A percentile compares a stretch with the other conserved stretches of the same genome.
These are phyloP conservation scores for Zygosaccharomyces pseudobailii DNA, from an alignment of 1,139 yeast species.

Conservation along the genomic window DNA sequence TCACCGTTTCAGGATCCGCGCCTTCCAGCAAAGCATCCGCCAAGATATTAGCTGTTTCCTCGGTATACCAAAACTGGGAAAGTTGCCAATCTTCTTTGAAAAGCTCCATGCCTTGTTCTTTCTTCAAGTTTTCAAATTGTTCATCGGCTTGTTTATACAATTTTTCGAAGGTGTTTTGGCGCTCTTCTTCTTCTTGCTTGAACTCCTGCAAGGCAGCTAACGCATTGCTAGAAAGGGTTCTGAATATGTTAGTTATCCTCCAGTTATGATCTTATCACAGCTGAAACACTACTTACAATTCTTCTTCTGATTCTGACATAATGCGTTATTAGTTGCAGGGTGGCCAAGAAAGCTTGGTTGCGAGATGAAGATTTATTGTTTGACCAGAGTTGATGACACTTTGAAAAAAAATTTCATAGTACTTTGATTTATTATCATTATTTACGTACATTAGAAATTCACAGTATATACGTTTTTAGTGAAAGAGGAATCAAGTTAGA, in stretches of 20 bases:
- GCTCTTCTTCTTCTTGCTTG: constrained; percentile 57
- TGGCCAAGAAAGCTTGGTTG: too few species aligned
- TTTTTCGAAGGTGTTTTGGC: constrained; percentile 54
- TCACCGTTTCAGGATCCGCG: constrained; percentile 63
- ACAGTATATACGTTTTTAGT: background rate
- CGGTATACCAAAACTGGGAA: constrained; percentile 86
- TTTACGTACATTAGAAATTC: too few species aligned
- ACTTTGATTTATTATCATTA: too few species aligned
- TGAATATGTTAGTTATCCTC: constrained; percentile 10
- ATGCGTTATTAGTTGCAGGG: too few species aligned
- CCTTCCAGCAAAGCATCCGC: constrained; percentile 72
- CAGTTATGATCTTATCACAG: background rate
- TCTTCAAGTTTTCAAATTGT: constrained; percentile 32
- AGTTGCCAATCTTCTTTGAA: constrained; percentile 92
- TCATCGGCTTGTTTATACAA: constrained; percentile 57
- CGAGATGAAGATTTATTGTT: too few species aligned
- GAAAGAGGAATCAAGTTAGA: background rate
- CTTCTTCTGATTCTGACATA: constrained; percentile 23
- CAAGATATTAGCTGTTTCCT: constrained; percentile 60
- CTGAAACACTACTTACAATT: constrained; percentile 16
- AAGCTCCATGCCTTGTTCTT: constrained; percentile 48
- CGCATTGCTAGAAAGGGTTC: constrained; percentile 61
- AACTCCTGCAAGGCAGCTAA: constrained; percentile 76
- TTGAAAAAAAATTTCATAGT: too few species aligned
- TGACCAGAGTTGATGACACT: too few species aligned